Evolutionary conservation across 2,329 filamentous ascomycete species (phyloP).

Genomic region (Colletotrichum shisoi): DNA sequence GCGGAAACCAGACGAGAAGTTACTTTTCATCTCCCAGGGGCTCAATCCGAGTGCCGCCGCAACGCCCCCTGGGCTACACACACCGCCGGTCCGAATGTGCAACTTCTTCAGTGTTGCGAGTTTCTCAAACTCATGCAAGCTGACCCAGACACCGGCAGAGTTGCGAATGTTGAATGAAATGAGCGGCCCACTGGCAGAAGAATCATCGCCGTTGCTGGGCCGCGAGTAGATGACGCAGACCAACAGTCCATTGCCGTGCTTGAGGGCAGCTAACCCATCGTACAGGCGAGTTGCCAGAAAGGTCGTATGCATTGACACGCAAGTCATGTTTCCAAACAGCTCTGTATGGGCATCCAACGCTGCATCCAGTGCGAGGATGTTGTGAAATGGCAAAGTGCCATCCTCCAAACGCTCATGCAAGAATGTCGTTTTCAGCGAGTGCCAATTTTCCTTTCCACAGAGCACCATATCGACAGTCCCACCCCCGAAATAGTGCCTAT

Average conservation of each 20-base stretch:
- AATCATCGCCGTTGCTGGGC: slow-evolving; percentile 11
- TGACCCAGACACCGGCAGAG: slow-evolving; percentile 74
- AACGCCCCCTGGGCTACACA: slow-evolving; percentile 92
- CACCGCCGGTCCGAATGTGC: slow-evolving; percentile 84
- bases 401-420: slow-evolving; percentile 88
- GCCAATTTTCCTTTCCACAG: slow-evolving; percentile 80
- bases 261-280: slow-evolving; percentile 64
- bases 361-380: slow-evolving; percentile 79
- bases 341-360: slow-evolving; percentile 74
- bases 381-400: slow-evolving; percentile 90
- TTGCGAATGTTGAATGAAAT: slow-evolving; percentile 84
- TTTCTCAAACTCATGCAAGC: slow-evolving; percentile 86
- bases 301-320: slow-evolving; percentile 74
- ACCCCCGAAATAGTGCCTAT: slow-evolving; percentile 86
- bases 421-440: slow-evolving; percentile 74
- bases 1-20: slow-evolving; percentile 83
- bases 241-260: slow-evolving; percentile 71
- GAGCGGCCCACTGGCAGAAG: slow-evolving; percentile 70
- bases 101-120: slow-evolving; percentile 79
- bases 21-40: slow-evolving; percentile 82
- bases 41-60: slow-evolving; percentile 75
- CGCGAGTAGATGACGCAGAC: slow-evolving; percentile 73
- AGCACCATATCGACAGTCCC: slow-evolving; percentile 93
- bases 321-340: slow-evolving; percentile 75
- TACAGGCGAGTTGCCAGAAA: slow-evolving; percentile 69